Evolutionary conservation across 208 protist genomes (phyloP).

Genomic region (Wallacemonas rigidus): DNA sequence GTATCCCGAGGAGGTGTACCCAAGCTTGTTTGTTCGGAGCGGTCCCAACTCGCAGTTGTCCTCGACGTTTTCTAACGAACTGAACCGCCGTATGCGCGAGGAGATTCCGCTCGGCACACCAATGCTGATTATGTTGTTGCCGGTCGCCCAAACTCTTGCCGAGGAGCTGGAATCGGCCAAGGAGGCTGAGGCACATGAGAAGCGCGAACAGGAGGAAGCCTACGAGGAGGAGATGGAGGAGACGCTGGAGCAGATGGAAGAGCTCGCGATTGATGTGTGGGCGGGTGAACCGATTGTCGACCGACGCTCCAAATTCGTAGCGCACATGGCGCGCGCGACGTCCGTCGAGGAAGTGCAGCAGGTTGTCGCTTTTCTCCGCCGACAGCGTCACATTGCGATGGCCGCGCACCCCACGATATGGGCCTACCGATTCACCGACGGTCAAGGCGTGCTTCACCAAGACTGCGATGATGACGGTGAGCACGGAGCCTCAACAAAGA

Average conservation of each 20-base stretch:
- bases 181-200: conserved; percentile 26
- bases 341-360: conserved; percentile 47
- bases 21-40: conserved; percentile 48
- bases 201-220: conserved; percentile 21
- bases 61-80: conserved; percentile 36
- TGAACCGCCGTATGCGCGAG: conserved; percentile 49
- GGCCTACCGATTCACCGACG: conserved; percentile 91
- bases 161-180: conserved; percentile 46
- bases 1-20: conserved; percentile 67
- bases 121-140: conserved; percentile 63
- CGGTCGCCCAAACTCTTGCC: conserved; percentile 59
- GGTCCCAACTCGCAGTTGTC: conserved; percentile 66
- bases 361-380: conserved; percentile 60
- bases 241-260: conserved; percentile 26
- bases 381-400: conserved; percentile 61
- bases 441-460: conserved; percentile 62
- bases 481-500: conserved; percentile 72
- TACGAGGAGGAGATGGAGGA: conserved; percentile 25
- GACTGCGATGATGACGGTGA: conserved; percentile 96
- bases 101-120: conserved; percentile 58
- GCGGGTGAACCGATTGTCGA: conserved; percentile 64
- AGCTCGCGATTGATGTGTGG: conserved; percentile 43
- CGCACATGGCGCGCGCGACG: conserved; percentile 78
- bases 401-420: conserved; percentile 93
- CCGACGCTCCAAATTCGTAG: conserved; percentile 87